Base-by-base conservation (phyloP, 1,284 basidiomycete species). In the Malassezia brasiliensis region DNA sequence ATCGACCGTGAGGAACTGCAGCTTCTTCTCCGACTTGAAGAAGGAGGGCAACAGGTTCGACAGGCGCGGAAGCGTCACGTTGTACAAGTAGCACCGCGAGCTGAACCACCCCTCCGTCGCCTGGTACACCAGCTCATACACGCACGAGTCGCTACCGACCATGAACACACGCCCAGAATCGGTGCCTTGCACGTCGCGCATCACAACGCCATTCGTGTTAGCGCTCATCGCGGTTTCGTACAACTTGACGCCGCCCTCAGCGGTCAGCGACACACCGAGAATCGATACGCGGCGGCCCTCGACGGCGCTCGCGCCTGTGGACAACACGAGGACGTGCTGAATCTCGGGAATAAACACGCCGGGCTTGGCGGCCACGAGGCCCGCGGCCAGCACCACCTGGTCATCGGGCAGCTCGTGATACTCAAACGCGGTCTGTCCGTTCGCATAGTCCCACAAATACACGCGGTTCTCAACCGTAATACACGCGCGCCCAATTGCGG, bases 401-500 rank as follows among this genome's bases (percentile, higher is more conserved):
- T 91, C 86, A n/a, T 86, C 83, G 68, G 93, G 87, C 73, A 94
- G 88, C 56, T 87, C 84, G 72, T 88, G 94, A 22, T 89, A 88
- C 66, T 82, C 85, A 65, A 90, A 83, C 71, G 88, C 87, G 75
- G 86, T 83, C 19, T 87, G 87, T 64, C 88, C 88, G 69, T 94
- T 88, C 47, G 84, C 79, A 76, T 96, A 99, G 76, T 96, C 89
- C 94, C 94, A 98, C 28, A 99, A 79, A 70, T 94, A 90, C 38
- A 99, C 79, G 67, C 88, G 87, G 75, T 93, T 85, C 78, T 96
- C 90, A 60, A 96, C 86, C 10, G 88, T 85, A 65, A 96, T 87
- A 89, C 91, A 99, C 0, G 88, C 91, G 47, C 90, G 82, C 65
- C 90, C 88, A 61, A 98, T 88, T 66, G 91, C 88, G 31, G 90